phyloP scores from a whole-genome alignment of 2,329 filamentous ascomycete species.

The Celoporthe dispersa region DNA sequence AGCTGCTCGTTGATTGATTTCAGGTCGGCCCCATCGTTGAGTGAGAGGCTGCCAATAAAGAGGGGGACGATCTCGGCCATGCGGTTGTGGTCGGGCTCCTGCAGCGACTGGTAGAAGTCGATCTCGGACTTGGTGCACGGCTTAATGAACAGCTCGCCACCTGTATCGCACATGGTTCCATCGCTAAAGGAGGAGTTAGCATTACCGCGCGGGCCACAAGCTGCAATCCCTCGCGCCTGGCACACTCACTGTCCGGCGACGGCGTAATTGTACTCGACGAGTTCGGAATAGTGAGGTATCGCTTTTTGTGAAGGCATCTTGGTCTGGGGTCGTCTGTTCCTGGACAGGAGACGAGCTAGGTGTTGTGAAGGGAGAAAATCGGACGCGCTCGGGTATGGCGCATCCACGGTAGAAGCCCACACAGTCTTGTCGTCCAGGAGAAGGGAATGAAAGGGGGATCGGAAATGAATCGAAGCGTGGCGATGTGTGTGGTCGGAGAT shows the following conservation, averaged over 20 bases:
- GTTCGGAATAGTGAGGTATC: slow-evolving; percentile 62
- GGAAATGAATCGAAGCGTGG: slow-evolving; percentile 25
- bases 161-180: slow-evolving; percentile 82
- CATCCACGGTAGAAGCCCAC: slow-evolving; percentile 19
- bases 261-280: slow-evolving; percentile 73
- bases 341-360: slow-evolving; percentile 17
- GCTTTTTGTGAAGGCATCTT: slow-evolving; percentile 35
- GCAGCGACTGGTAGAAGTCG: slow-evolving; percentile 79
- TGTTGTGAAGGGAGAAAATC: slow-evolving; percentile 17
- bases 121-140: slow-evolving; percentile 87
- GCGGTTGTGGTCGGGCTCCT: slow-evolving; percentile 65
- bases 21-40: slow-evolving; percentile 60
- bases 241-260: slow-evolving; percentile 80
- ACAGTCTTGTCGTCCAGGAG: not conserved
- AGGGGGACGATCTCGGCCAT: slow-evolving; percentile 83
- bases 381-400: slow-evolving; percentile 17
- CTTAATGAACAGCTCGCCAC: slow-evolving; percentile 89
- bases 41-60: slow-evolving; percentile 78
- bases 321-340: slow-evolving; percentile 29
- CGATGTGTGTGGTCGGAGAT: slow-evolving; percentile 21
- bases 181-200: slow-evolving; percentile 60
- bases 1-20: slow-evolving; percentile 55
- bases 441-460: slow-evolving; percentile 16
- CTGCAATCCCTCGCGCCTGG: not conserved
- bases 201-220: slow-evolving; percentile 21